Evolutionary conservation across 2,329 filamentous ascomycete species (phyloP).

Genomic region (Orbilia javanica): DNA sequence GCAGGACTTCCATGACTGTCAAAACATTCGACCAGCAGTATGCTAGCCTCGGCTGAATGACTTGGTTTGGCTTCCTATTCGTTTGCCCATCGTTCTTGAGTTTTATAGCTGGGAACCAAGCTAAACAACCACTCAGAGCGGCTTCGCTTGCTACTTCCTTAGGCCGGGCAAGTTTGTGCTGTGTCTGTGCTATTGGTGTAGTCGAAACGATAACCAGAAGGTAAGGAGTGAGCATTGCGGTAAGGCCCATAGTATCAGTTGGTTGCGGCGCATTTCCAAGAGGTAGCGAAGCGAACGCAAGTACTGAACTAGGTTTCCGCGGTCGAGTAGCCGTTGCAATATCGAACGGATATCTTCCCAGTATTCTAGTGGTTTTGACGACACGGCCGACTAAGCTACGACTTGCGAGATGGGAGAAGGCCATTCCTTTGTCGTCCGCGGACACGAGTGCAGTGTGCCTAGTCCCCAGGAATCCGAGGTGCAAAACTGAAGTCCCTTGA

Average conservation of each 20-base stretch:
- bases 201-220: constrained; percentile 96
- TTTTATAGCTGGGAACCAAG: constrained; percentile 97
- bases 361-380: constrained; percentile 88
- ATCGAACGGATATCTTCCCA: constrained; percentile 87
- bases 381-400: constrained; percentile 86
- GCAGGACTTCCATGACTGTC: constrained; percentile 79
- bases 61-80: constrained; percentile 74
- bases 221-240: constrained; percentile 95
- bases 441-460: constrained; percentile 94
- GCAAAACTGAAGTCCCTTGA: constrained; percentile 80
- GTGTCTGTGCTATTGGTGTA: constrained; percentile 93
- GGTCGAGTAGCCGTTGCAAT: constrained; percentile 74
- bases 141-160: constrained; percentile 92
- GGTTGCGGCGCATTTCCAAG: constrained; percentile 92
- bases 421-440: constrained; percentile 95
- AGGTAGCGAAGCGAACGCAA: constrained; percentile 89
- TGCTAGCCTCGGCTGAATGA: constrained; percentile 86
- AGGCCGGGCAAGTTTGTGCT: constrained; percentile 90
- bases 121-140: constrained; percentile 90
- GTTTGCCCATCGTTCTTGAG: constrained; percentile 77
- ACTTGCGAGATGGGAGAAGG: constrained; percentile 95
- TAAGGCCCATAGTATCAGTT: constrained; percentile 88
- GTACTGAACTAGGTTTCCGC: constrained; percentile 91
- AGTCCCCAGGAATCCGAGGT: constrained; percentile 94
- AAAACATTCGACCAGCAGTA: constrained; percentile 99